phyloP scores from a whole-genome alignment of 768 basidiomycete species.

The Stropharia rugosoannulata region DNA sequence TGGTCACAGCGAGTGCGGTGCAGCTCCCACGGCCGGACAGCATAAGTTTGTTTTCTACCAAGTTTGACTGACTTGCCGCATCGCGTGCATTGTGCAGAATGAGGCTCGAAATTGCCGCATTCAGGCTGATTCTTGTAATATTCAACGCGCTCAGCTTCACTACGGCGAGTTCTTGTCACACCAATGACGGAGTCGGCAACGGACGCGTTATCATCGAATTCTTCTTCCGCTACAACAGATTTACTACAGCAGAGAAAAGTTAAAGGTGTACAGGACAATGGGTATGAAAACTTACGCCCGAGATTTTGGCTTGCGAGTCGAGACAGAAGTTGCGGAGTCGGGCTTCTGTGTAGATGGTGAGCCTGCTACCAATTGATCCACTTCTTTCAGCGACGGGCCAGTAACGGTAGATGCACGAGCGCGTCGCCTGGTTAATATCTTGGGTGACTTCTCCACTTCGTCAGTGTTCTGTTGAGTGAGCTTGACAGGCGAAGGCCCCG shows the following conservation, averaged over 20 bases:
- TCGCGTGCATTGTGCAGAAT: conserved; percentile 55
- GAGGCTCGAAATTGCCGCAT: conserved; percentile 54
- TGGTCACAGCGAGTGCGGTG: conserved; percentile 58
- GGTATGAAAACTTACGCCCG: conserved; percentile 21
- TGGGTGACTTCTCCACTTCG: conserved; percentile 14
- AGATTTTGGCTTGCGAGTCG: conserved; percentile 20
- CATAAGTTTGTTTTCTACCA: conserved; percentile 53
- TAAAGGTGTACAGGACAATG: neutral
- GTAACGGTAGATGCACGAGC: conserved; percentile 26
- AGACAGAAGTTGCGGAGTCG: conserved; percentile 10
- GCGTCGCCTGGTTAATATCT: conserved; percentile 24
- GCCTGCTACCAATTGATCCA: conserved; percentile 17
- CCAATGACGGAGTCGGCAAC: conserved; percentile 52
- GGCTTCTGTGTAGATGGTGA: conserved; percentile 11
- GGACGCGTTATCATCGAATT: conserved; percentile 49
- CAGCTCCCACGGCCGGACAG: conserved; percentile 59
- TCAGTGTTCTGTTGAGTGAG: conserved; percentile 21
- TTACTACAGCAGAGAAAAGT: conserved; percentile 12
- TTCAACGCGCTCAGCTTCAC: conserved; percentile 60
- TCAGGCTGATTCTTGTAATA: conserved; percentile 64
- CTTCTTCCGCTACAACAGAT: conserved; percentile 33
- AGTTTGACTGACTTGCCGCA: conserved; percentile 60
- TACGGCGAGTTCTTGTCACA: conserved; percentile 45
- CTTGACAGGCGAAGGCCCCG: conserved; percentile 26
- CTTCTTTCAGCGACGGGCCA: conserved; percentile 28